Conservation (phyloP, 371 early-diverging fungal genomes). For the Saksenaea oblongispora region DNA sequence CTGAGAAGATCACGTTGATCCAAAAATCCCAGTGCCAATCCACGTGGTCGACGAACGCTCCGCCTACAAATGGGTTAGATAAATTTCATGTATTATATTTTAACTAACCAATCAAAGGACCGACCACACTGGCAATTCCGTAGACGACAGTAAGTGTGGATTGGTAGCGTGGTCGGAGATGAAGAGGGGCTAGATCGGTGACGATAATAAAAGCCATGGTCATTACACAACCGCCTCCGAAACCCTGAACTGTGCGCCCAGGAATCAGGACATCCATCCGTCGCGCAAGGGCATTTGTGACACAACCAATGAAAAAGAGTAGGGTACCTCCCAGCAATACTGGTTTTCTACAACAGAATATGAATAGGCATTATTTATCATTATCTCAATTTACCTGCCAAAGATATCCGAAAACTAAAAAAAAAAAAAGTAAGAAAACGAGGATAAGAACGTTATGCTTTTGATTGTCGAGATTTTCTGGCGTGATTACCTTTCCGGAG, state of each 20-base stretch:
- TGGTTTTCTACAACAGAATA: constrained; percentile 46
- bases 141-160: constrained; percentile 62
- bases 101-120: constrained; percentile 54
- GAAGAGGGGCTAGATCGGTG: constrained; percentile 68
- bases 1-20: constrained; percentile 78
- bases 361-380: constrained; percentile 8
- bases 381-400: constrained; percentile 13
- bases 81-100: constrained; percentile 25
- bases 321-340: constrained; percentile 45
- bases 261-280: constrained; percentile 65
- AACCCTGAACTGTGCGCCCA: constrained; percentile 71
- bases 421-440: background rate
- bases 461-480: background rate
- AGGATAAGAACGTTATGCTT: background rate
- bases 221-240: constrained; percentile 73
- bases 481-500: constrained; percentile 59
- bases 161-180: constrained; percentile 69
- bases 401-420: constrained; percentile 25
- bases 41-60: constrained; percentile 64
- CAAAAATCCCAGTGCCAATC: constrained; percentile 77
- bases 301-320: constrained; percentile 56
- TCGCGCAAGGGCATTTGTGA: constrained; percentile 53
- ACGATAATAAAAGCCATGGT: constrained; percentile 75
- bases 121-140: constrained; percentile 72
- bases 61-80: constrained; percentile 57